Base-by-base conservation (phyloP, 1,284 basidiomycete species). In the Amylostereum areolatum region DNA sequence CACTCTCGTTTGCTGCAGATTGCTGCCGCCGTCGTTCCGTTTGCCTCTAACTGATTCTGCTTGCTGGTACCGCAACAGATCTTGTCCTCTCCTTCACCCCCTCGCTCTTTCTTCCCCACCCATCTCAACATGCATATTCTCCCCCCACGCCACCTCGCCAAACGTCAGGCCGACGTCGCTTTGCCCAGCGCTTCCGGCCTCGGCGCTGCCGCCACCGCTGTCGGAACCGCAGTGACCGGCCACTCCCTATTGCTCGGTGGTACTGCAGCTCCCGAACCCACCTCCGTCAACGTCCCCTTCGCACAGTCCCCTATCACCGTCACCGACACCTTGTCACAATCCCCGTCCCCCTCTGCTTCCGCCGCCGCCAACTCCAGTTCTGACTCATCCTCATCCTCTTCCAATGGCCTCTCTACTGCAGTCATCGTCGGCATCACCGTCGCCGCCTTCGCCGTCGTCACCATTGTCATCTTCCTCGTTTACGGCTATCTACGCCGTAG, bases 361-460 rank as follows among this genome's bases (percentile, higher is more conserved):
- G 12, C 50, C 2, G 32, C 53, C 37, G 37, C 30, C n/a, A 35
- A 42, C 10, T 24, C 54, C 2, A 43, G 52, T 6, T 30, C 49
- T 25, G 35, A 41, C 39, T 41, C 58, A 12, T 29, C 49, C 34
- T 48, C 57, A 3, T 51, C 51, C 2, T 28, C 58, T 5, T 46
- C 58, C 8, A 45, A 47, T 34, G 32, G 40, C 31, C 39, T 68
- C 3, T 55, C 66, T 29, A 50, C 66, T 4, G 65, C 65, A n/a
- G 52, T 63, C 9, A 60, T 67, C 31, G 52, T 68, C 9, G 68
- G 62, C 10, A 63, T 64, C n/a, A 61, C 61, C 47, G 54, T 66
- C 43, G 66, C 62, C n/a, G 60, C 60, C 3, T 66, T 67, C 48
- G 50, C 60, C 5, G 62, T 60, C 12, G 54, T 65, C 35, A 55